Evolutionary conservation across 1,284 basidiomycete species (phyloP), one percentile per base, ranked within the genome.

Genomic region (Testicularia cyperi): DNA sequence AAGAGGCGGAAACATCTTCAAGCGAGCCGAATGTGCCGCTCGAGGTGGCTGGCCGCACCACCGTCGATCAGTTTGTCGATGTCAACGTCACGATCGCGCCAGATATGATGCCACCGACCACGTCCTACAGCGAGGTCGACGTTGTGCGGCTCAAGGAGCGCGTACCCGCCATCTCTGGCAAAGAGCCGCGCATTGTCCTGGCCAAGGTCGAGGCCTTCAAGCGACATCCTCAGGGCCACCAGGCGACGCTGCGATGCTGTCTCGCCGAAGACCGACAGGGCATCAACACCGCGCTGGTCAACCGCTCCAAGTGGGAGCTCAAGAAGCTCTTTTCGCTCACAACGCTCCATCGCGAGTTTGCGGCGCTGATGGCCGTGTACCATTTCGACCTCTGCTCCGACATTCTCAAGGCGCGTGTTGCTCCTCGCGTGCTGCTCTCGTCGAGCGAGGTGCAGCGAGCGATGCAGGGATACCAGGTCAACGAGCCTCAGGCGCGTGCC

Each of bases 401-500:
- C 25, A 84, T 97, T 36, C 78, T 96, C 38, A 80, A 80, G 19
- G 88, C 90, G 2, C 79, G 80, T 12, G 89, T 38, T 35, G 72
- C 21, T 78, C 82, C 15, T 76, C 78, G 34, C 76, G 82, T 14
- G 71, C 71, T 16, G 12, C 65, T 86, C n/a, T 80, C 85, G 7
- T 53, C 72, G 6, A 77, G 76, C n/a, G 84, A 86, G 16, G 39
- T 68, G n/a, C 33, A 20, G 13, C 44, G 43, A 23, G 83, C 86
- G 1, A 91, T 91, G 86, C 73, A 81, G 10, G 79, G 79, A 1
- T 88, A 88, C 73, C 81, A 82, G 33, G 83, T 96, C 44, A 99
- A 99, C 72, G 86, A 92, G 74, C 94, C 95, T 3, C 95, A 99
- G 77, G 94, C 94, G 4, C 83, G 81, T 28, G 95, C 95, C 3